Percentiles rank a stretch among this genome's conserved stretches.
These are phyloP conservation scores for Mycena vitilis DNA, from an alignment of 768 basidiomycete genomes.

Conservation along the genomic window DNA sequence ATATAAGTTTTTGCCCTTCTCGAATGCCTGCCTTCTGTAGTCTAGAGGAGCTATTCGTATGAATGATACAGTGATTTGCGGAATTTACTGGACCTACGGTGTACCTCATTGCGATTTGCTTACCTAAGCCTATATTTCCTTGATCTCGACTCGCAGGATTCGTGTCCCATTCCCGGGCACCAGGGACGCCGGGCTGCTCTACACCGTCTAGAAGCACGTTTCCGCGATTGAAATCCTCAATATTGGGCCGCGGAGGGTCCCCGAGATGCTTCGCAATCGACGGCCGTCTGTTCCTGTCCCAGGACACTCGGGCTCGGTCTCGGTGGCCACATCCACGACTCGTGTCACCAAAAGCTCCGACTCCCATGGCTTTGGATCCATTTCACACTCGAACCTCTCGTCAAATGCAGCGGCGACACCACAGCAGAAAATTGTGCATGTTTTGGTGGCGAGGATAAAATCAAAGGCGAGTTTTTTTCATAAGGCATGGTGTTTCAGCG, in stretches of 20 bases:
- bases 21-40: no score
- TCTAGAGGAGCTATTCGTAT: background rate
- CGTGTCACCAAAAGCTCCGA: slow-evolving; percentile 74
- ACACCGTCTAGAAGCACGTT: slow-evolving; percentile 2
- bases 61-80: background rate
- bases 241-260: slow-evolving; percentile 3
- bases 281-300: slow-evolving; percentile 32
- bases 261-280: slow-evolving; percentile 25
- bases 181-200: slow-evolving; percentile 1
- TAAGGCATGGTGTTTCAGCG: slow-evolving; percentile 7
- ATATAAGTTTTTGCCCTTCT: no score
- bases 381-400: slow-evolving; percentile 47
- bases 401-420: slow-evolving; percentile 61
- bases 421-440: slow-evolving; percentile 86
- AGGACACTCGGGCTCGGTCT: slow-evolving; percentile 18
- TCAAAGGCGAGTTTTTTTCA: slow-evolving; percentile 68
- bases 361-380: slow-evolving; percentile 55
- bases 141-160: slow-evolving; percentile 7
- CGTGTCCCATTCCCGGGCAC: background rate
- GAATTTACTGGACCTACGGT: background rate
- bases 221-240: background rate
- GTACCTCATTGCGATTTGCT: background rate
- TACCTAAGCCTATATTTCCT: background rate
- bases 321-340: slow-evolving; percentile 41
- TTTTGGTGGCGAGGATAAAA: slow-evolving; percentile 83